These are phyloP conservation scores for Irpex sp. DNA, from an alignment of 1,284 basidiomycete species.

Conservation along the genomic window DNA sequence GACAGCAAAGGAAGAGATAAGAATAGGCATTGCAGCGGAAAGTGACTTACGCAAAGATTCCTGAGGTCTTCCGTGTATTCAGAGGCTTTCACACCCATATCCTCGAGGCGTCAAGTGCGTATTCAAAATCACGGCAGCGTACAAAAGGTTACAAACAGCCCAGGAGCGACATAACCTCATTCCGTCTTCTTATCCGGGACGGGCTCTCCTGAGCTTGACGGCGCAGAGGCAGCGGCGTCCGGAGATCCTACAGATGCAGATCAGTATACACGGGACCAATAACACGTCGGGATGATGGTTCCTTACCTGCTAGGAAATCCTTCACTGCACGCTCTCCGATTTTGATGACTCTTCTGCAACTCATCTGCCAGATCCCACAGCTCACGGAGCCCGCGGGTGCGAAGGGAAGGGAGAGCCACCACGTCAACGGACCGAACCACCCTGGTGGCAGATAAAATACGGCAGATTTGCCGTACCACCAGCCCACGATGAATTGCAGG, in stretches of 20 bases:
- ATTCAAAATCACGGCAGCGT: background rate
- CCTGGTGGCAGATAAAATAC: slow-evolving; percentile 88
- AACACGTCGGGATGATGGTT: background rate
- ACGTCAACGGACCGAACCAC: slow-evolving; percentile 83
- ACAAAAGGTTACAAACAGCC: background rate
- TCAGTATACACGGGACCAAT: slow-evolving; percentile 1
- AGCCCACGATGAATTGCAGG: slow-evolving; percentile 76
- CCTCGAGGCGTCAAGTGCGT: background rate
- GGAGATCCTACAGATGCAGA: slow-evolving; percentile 13
- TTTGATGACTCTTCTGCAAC: slow-evolving; percentile 76
- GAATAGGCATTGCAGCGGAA: background rate
- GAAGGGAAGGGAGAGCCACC: slow-evolving; percentile 82
- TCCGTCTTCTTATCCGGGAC: slow-evolving; percentile 14
- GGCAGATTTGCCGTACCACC: slow-evolving; percentile 86
- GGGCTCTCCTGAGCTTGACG: slow-evolving; percentile 13
- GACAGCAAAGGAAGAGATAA: background rate
- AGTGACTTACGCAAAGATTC: background rate
- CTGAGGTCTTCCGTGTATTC: background rate
- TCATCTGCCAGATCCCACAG: slow-evolving; percentile 89
- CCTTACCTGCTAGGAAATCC: slow-evolving; percentile 36
- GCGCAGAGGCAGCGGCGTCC: slow-evolving; percentile 16
- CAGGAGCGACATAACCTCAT: background rate
- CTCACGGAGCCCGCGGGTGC: slow-evolving; percentile 86
- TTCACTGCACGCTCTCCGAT: slow-evolving; percentile 67
- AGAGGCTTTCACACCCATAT: background rate